Percentiles rank a stretch among this genome's conserved stretches.
Conservation (phyloP, 768 basidiomycete genomes). For the Agrocybe pediades region DNA sequence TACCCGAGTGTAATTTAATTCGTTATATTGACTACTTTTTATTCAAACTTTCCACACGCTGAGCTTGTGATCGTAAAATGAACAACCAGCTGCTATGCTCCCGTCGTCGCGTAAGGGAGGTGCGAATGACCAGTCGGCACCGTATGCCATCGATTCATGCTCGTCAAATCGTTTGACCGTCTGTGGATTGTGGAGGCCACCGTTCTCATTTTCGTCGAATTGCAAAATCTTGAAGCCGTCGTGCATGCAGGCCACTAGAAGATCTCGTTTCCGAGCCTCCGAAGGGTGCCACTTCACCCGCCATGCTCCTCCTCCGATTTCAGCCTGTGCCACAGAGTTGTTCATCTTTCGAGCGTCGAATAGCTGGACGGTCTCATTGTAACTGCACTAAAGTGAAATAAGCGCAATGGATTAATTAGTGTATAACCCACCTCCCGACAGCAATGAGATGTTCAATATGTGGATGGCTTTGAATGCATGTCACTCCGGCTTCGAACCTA, state of each 20-base stretch:
- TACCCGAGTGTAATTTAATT: too few relatives aligned
- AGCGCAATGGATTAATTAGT: neutral
- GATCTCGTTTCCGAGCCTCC: conserved; percentile 59
- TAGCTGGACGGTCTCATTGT: conserved; percentile 77
- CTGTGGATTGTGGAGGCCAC: conserved; percentile 28
- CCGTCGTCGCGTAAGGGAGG: conserved; percentile 24
- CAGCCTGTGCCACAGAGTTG: conserved; percentile 54
- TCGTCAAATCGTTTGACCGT: conserved; percentile 65
- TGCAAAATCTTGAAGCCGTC: conserved; percentile 89
- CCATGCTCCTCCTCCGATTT: conserved; percentile 94
- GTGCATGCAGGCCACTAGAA: conserved; percentile 97
- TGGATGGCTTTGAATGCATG: conserved; percentile 85
- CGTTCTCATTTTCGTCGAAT: conserved; percentile 31
- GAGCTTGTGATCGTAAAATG: conserved; percentile 91
- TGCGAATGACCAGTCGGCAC: conserved; percentile 83
- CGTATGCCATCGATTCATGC: conserved; percentile 88
- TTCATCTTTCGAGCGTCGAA: conserved; percentile 79
- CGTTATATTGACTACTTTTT: neutral
- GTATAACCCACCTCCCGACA: conserved; percentile 75
- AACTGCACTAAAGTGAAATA: conserved; percentile 49
- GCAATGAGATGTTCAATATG: conserved; percentile 79
- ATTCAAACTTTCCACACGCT: conserved; percentile 57
- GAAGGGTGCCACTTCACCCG: conserved; percentile 95
- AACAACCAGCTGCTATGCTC: conserved; percentile 82
- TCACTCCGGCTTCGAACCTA: conserved; percentile 93